Evolutionary conservation across 2,329 filamentous ascomycete genomes (phyloP), one percentile per base, ranked within the genome.

Genomic region (Lachnellula occidentalis): DNA sequence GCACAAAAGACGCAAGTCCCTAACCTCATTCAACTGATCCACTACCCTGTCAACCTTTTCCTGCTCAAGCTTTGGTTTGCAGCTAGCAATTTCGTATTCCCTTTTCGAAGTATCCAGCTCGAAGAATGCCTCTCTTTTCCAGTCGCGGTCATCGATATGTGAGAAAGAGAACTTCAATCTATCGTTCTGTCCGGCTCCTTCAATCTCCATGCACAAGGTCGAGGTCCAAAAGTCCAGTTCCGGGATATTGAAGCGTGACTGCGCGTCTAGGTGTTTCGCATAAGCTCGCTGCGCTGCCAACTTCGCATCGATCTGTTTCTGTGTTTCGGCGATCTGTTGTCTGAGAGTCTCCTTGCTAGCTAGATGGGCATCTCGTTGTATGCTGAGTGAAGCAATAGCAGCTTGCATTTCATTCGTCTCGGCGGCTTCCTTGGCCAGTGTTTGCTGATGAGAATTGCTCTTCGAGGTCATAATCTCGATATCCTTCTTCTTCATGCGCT

Each of bases 161-260:
- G 84, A 88, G 68, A 90, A 99, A 2, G 94, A 81, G 70, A 99
- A 96, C 71, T 92, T 92, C 63, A 99, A 77, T 24, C 88, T 81
- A 72, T 96, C 92, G 59, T 89, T 85, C 67, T 83, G 81, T 1
- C 90, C 92, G 0, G 89, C 88, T 1, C 92, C 92, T 68, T 97
- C 92, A 67, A 99, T 95, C 57, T 87, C 79, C 68, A 97, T 72
- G 55, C 92, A 92, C 56, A 99, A 76, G 69, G 92, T 94, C 52
- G 87, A 87, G 70, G 95, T 88, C 94, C 94, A 99, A 69, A 97
- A 97, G 63, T 92, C 88, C 45, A 99, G 79, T 74, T 99, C 94
- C 0, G 94, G 94, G 43, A 89, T 82, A 72, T 99, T 97, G 72
- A 92, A 88, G 34, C 90, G 83, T 51, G 88, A 83, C 73, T 97